Percentiles rank a stretch among this genome's conserved stretches.
These are phyloP conservation scores for Xylaria sp. DNA, from an alignment of 495 filamentous ascomycete species.

Conservation along the genomic window DNA sequence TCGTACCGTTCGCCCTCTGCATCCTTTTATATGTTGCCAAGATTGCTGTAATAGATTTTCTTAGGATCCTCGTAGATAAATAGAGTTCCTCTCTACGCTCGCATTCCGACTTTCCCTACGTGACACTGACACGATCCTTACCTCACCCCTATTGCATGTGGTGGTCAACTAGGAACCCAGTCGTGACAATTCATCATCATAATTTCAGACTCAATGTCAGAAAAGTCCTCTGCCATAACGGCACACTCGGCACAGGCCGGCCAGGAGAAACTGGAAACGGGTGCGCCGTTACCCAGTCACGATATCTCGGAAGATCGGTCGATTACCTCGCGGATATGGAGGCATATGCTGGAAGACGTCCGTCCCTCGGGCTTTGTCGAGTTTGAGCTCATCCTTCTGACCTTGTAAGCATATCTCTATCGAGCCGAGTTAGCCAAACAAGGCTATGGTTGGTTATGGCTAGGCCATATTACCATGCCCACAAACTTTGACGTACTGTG, in stretches of 20 bases:
- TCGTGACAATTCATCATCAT: neutral
- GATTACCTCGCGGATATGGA: conserved; percentile 40
- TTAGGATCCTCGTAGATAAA: conserved; percentile 11
- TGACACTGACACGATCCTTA: neutral
- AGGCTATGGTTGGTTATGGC: neutral
- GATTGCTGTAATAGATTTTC: neutral
- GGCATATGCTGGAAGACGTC: conserved; percentile 47
- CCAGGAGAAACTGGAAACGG: neutral
- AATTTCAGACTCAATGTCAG: neutral
- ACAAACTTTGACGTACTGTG: neutral
- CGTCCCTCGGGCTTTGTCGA: conserved; percentile 47
- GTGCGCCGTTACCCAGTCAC: neutral
- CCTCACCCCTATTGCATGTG: neutral
- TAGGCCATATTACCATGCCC: neutral
- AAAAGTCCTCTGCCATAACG: neutral
- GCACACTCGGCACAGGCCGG: neutral
- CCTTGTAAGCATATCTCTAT: conserved; percentile 44
- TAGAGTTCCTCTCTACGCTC: conserved; percentile 6
- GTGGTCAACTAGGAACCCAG: neutral
- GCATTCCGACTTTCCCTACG: neutral
- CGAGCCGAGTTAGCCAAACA: neutral
- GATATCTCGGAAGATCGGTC: conserved; percentile 4
- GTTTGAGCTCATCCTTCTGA: conserved; percentile 51
- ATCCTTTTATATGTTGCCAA: neutral
- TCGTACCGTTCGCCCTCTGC: neutral